These are phyloP conservation scores for Glycine soja DNA, from an alignment of 306 rosid genomes.

Conservation along the genomic window DNA sequence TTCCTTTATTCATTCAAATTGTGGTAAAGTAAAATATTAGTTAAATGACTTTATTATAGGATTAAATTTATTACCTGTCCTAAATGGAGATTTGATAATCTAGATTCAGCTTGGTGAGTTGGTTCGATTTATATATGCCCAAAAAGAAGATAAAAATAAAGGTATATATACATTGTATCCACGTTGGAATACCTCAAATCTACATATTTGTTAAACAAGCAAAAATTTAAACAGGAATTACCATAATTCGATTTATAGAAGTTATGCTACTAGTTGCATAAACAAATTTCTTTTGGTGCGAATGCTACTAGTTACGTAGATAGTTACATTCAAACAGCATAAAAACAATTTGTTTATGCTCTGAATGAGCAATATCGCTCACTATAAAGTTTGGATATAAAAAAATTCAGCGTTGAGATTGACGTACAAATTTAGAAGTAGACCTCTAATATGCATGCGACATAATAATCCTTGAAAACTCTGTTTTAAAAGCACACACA, in stretches of 20 bases:
- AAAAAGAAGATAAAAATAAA: not conserved
- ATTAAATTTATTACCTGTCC: not conserved
- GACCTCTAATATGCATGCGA: not conserved
- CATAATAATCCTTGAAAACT: too few relatives aligned
- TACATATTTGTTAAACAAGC: not conserved
- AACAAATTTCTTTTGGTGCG: too few relatives aligned
- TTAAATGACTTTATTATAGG: too few relatives aligned
- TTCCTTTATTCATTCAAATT: not conserved
- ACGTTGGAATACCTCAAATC: not conserved
- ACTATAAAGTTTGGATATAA: too few relatives aligned
- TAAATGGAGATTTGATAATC: not conserved
- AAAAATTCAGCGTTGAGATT: too few relatives aligned
- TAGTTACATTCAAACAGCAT: not conserved
- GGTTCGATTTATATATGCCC: not conserved
- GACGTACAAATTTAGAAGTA: not conserved
- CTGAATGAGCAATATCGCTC: too few relatives aligned
- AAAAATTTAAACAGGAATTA: not conserved
- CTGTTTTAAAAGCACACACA: not conserved
- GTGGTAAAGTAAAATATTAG: not conserved
- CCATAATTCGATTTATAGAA: not conserved
- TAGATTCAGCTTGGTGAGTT: not conserved
- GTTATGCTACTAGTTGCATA: not conserved
- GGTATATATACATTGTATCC: not conserved
- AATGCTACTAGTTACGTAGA: not conserved
- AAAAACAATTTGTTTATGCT: too few relatives aligned